Base-by-base conservation (phyloP, 805 yeast species). In the Candida koratica region DNA sequence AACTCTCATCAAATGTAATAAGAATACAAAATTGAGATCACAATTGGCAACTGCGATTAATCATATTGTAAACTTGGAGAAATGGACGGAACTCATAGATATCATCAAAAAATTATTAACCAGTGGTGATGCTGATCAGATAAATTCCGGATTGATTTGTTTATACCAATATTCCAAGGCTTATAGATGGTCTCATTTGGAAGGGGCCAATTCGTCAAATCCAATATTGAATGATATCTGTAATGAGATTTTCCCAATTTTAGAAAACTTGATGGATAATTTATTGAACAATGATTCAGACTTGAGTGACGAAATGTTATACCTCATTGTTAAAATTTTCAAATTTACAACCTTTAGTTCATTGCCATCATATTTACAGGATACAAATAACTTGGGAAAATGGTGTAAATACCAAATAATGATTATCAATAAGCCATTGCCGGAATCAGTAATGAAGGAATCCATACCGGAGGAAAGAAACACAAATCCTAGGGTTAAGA, bases 31-130 rank as follows among this genome's bases (percentile, higher is more conserved):
- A 43, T 40, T 81, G 26, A 63, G 73, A 46, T 72, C 79, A 19
- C 85, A 79, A 52, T 57, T 81, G 33, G 58, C 79, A 12, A 73
- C 75, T 18, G 72, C 84, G 0, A 57, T 82, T 30, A 71, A 77
- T 51, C 67, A 63, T 28, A 76, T 81, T 7, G 54, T 81, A 41
- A 58, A 61, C 37, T 56, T 63, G 23, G 78, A 75, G 15, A 67
- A 66, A 38, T 67, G 73, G 73, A 64, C 60, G 13, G 66, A 60
- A 37, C 48, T 67, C 36, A 42, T 53, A 6, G 49, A 49, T 5
- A 56, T 61, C 18, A 60, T 60, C 39, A 49, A 71, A 83, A 52
- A 46, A 7, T 49, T 69, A 54, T 24, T 60, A 20, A 32, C 38
- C 11, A 63, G 60, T 36, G 60, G 60, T 34, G 59, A 61, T 34